These are phyloP conservation scores for Gastrolobium villosum DNA, from an alignment of 306 rosid genomes.

Conservation along the genomic window DNA sequence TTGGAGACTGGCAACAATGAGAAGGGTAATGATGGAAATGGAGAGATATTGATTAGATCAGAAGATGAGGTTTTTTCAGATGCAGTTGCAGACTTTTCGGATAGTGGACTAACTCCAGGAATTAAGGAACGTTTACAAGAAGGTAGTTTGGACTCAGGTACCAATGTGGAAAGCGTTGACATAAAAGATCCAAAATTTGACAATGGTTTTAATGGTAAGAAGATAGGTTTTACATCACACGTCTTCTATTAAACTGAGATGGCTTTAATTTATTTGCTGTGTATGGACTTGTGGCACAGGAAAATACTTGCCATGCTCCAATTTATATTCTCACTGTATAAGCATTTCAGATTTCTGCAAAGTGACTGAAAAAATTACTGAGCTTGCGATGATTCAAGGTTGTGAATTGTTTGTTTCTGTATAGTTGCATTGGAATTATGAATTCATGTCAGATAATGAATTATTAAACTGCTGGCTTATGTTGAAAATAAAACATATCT, in stretches of 20 bases:
- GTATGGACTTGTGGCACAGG: not conserved
- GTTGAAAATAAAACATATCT: not conserved
- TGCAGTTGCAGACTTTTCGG: slow-evolving; percentile 79
- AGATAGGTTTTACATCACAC: slow-evolving; percentile 9
- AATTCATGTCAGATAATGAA: not conserved
- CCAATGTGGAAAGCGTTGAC: slow-evolving; percentile 44
- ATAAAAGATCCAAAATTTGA: slow-evolving; percentile 46
- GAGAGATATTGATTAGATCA: slow-evolving; percentile 49
- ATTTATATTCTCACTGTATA: not conserved
- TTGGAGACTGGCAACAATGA: slow-evolving; percentile 47
- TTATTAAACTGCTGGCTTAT: not conserved
- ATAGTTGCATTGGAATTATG: slow-evolving; percentile 15
- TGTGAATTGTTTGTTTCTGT: not conserved
- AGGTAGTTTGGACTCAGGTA: slow-evolving; percentile 46
- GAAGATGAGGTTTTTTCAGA: slow-evolving; percentile 78
- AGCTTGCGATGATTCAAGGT: not conserved
- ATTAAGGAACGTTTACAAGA: slow-evolving; percentile 31
- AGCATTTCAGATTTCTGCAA: slow-evolving; percentile 10
- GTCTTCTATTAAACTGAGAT: not conserved
- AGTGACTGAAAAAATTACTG: not conserved
- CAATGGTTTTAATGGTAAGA: slow-evolving; percentile 57
- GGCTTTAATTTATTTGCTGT: not conserved
- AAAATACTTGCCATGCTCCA: not conserved
- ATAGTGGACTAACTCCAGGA: slow-evolving; percentile 46
- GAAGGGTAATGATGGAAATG: slow-evolving; percentile 53